Conservation (phyloP, 1,284 basidiomycete genomes). For the Termitomyces sp. region DNA sequence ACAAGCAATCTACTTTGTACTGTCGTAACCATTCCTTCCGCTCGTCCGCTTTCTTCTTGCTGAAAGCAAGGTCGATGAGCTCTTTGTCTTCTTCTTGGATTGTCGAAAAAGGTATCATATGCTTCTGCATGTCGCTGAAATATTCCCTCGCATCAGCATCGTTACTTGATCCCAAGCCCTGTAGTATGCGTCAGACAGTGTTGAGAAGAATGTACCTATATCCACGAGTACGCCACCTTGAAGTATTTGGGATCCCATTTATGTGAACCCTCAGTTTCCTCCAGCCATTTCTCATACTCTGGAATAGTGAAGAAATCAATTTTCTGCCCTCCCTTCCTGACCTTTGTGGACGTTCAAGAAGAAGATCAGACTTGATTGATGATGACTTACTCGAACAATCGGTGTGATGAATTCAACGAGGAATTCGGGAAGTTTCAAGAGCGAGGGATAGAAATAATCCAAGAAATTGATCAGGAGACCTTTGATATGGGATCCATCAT, state of each 20-base stretch:
- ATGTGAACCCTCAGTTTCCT: slow-evolving; percentile 71
- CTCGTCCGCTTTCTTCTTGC: slow-evolving; percentile 99
- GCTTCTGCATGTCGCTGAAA: slow-evolving; percentile 89
- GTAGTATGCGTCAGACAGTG: slow-evolving; percentile 1
- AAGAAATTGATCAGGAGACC: slow-evolving; percentile 98
- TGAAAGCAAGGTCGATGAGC: slow-evolving; percentile 97
- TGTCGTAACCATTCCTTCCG: slow-evolving; percentile 98
- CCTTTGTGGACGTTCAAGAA: slow-evolving; percentile 32
- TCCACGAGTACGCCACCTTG: slow-evolving; percentile 58
- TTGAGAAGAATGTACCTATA: neutral
- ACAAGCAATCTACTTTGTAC: slow-evolving; percentile 60
- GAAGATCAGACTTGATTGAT: neutral
- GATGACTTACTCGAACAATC: slow-evolving; percentile 79
- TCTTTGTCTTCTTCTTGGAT: slow-evolving; percentile 81
- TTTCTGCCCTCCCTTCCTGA: slow-evolving; percentile 77
- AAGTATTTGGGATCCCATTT: slow-evolving; percentile 95
- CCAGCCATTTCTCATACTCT: slow-evolving; percentile 93
- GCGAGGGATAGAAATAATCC: slow-evolving; percentile 95
- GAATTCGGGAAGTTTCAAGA: slow-evolving; percentile 90
- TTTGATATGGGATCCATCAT: slow-evolving; percentile 99
- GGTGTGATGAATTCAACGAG: slow-evolving; percentile 98
- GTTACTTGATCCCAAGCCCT: slow-evolving; percentile 95
- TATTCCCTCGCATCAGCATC: slow-evolving; percentile 90
- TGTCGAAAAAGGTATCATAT: slow-evolving; percentile 89
- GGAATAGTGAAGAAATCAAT: slow-evolving; percentile 97